Conservation (phyloP, 2,329 filamentous ascomycete genomes). For the Diaporthe australafricana region DNA sequence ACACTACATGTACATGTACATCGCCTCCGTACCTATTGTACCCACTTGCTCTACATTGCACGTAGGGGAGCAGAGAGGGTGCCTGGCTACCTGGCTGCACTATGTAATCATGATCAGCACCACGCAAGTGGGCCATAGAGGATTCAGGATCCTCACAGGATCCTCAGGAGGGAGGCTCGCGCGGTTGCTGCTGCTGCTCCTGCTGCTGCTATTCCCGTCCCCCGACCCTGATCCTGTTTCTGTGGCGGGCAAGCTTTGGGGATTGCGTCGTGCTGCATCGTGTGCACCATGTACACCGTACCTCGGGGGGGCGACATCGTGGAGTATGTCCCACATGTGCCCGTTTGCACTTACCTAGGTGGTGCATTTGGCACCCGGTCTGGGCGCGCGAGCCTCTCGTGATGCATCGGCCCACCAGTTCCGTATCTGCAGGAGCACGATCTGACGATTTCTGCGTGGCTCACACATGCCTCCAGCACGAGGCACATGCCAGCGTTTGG, state of each 20-base stretch:
- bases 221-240: not conserved
- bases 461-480: not conserved
- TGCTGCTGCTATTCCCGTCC: conserved; percentile 15
- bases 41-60: no score
- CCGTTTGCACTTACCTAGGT: conserved; percentile 8
- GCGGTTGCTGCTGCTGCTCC: not conserved
- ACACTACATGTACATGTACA: not conserved
- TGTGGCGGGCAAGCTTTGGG: not conserved
- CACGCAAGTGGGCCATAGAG: not conserved
- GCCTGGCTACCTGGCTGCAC: not conserved
- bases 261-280: not conserved
- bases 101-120: conserved; percentile 6
- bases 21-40: not conserved
- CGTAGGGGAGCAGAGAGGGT: no score
- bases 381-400: not conserved
- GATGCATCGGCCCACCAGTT: conserved; percentile 12
- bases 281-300: not conserved
- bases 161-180: conserved; percentile 4
- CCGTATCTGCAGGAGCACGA: no score
- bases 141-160: conserved; percentile 20
- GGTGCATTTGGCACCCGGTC: not conserved
- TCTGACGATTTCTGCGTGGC: not conserved
- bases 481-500: not conserved
- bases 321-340: not conserved
- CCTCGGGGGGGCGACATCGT: not conserved